These are phyloP conservation scores for Oryza nivara DNA, from an alignment of 176 grass and related monocot genomes.

Conservation along the genomic window DNA sequence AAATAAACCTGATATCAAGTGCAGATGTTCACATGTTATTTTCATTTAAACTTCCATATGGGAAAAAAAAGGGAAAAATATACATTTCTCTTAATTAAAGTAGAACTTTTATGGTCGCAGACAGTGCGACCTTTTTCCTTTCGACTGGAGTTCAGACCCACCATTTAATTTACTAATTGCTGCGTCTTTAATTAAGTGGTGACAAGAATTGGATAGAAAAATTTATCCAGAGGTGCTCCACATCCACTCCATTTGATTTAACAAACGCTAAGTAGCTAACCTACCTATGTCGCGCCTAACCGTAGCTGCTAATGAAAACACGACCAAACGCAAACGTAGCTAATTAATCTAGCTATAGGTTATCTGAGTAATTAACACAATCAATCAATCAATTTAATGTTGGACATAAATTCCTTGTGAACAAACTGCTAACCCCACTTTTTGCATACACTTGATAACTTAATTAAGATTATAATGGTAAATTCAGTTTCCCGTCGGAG, in stretches of 20 bases:
- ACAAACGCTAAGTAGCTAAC: constrained; percentile 5
- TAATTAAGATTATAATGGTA: not conserved
- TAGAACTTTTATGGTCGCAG: not conserved
- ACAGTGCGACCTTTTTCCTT: not conserved
- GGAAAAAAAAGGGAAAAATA: not conserved
- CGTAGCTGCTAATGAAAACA: constrained; percentile 46
- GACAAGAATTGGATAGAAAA: constrained; percentile 10
- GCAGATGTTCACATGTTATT: not conserved
- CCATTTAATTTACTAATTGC: not conserved
- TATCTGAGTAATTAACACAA: not conserved
- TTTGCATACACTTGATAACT: not conserved
- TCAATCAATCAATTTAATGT: not conserved
- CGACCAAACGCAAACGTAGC: not conserved
- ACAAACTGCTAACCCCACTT: not conserved
- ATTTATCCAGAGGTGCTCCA: not conserved
- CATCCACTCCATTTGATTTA: constrained; percentile 29
- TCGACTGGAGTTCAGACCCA: constrained; percentile 16
- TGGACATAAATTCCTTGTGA: not conserved
- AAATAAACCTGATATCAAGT: not conserved
- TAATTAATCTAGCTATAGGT: constrained; percentile 3
- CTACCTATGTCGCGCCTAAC: constrained; percentile 23
- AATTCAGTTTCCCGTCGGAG: not conserved
- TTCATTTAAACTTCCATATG: not conserved
- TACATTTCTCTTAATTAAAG: not conserved
- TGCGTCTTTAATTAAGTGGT: constrained; percentile 35